Conservation (phyloP, 768 basidiomycete species). For the Phylloporus sp. region DNA sequence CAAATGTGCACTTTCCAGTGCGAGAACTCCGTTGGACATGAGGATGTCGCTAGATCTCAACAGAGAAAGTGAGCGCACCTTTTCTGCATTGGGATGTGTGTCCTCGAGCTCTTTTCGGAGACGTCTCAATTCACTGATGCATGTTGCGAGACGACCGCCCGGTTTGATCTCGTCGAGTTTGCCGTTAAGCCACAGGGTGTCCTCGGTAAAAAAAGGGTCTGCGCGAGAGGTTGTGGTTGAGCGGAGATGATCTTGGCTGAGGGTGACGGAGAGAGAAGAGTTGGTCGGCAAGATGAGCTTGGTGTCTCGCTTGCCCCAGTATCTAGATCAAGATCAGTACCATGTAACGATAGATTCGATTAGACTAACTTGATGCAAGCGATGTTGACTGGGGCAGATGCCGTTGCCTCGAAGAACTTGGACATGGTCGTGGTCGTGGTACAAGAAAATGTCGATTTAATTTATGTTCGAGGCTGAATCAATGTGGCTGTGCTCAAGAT, state of each 20-base stretch:
- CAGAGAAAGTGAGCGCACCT: slow-evolving; percentile 41
- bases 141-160: slow-evolving; percentile 74
- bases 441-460: not conserved
- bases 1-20: slow-evolving; percentile 76
- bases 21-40: slow-evolving; percentile 13
- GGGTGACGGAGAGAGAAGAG: slow-evolving; percentile 95
- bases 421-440: slow-evolving; percentile 41
- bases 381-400: slow-evolving; percentile 93
- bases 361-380: slow-evolving; percentile 87
- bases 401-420: slow-evolving; percentile 72
- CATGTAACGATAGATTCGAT: not conserved
- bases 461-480: not conserved
- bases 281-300: slow-evolving; percentile 95
- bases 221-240: slow-evolving; percentile 91
- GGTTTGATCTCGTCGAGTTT: slow-evolving; percentile 84
- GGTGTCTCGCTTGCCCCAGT: slow-evolving; percentile 99
- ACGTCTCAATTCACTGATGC: slow-evolving; percentile 82
- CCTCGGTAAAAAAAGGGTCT: slow-evolving; percentile 66
- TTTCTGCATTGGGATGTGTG: slow-evolving; percentile 56
- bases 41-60: not conserved
- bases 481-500: slow-evolving; percentile 24
- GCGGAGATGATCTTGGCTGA: slow-evolving; percentile 92
- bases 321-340: slow-evolving; percentile 45
- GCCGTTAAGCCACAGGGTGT: slow-evolving; percentile 94
- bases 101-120: slow-evolving; percentile 75